Conservation (phyloP, 441 rosid species). For the Eruca vesicaria region DNA sequence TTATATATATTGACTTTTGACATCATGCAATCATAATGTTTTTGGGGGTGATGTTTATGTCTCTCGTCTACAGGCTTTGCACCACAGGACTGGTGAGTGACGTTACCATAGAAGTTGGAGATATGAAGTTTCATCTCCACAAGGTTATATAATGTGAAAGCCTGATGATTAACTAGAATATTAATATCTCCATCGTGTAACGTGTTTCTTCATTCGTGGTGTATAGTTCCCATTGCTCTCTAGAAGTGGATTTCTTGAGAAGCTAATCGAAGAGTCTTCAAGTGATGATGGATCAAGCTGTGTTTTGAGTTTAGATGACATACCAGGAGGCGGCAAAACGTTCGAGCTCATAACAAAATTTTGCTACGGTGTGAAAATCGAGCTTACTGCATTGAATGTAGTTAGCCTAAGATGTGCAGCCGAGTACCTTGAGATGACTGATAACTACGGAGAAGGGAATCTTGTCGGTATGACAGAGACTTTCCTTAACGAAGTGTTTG, state of each 20-base stretch:
- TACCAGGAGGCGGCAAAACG: conserved; percentile 58
- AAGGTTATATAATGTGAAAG: conserved; percentile 39
- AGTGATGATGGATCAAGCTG: conserved; percentile 43
- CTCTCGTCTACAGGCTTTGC: conserved; percentile 47
- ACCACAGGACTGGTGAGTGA: conserved; percentile 70
- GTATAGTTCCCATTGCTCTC: conserved; percentile 65
- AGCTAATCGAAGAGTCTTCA: conserved; percentile 45
- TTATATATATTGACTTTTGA: neutral
- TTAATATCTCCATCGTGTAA: neutral
- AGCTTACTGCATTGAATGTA: conserved; percentile 51
- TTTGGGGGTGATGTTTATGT: neutral
- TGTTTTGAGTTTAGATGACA: conserved; percentile 41
- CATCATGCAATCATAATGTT: neutral
- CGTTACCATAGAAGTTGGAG: conserved; percentile 56
- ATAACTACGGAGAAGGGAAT: conserved; percentile 55
- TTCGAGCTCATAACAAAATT: conserved; percentile 56
- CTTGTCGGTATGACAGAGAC: conserved; percentile 47
- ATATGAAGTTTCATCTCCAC: conserved; percentile 63
- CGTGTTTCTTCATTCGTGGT: conserved; percentile 1
- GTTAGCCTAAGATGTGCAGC: conserved; percentile 62
- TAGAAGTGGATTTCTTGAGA: conserved; percentile 53
- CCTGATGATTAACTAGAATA: neutral
- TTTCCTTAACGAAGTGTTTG: conserved; percentile 50
- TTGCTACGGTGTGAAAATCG: conserved; percentile 58
- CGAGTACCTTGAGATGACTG: conserved; percentile 58